Base-by-base conservation (phyloP, 2,329 filamentous ascomycete genomes). In the Didymella pomorum region DNA sequence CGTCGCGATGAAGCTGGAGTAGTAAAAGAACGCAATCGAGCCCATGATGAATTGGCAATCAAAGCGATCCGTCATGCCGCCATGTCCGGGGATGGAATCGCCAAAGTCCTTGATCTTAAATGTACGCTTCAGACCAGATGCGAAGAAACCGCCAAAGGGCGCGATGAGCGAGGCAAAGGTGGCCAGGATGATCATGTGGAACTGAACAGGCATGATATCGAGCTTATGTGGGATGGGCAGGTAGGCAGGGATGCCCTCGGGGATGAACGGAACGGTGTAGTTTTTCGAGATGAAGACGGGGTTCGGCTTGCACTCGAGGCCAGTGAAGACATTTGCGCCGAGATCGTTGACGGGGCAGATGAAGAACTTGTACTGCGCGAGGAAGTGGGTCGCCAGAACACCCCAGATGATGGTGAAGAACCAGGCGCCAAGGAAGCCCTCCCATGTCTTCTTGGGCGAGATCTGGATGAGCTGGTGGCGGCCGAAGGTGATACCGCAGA, bases 61-160 rank as follows among this genome's bases (percentile, higher is more conserved):
- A 94, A 99, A 98, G 62, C 95, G 91, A 76, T 99, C 95, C 16
- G 95, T 99, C 81, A 99, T 98, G 68, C 95, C 95, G 61, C 95
- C 95, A 72, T 99, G 95, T 21, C 95, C 95, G 1, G 95, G 95
- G 68, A 99, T 99, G 1, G 93, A 96, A 79, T 99, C 92, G 67
- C 95, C 95, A 80, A 99, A 99, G 81, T 99, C 95, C 84, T 99
- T 99, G 84, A 99, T 96, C 82, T 99, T 98, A 83, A 99, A 99
- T 4, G 94, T 97, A 28, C 95, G 91, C 86, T 99, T 99, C 57
- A 99, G 85, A 0, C 95, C 95, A 2, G 93, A 97, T 4, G 95
- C 95, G 76, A 99, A 99, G 85, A 99, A 99, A 28, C 95, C 95
- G 56, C 95, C 95, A 72, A 99, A 99, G 2, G 95, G 95, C 9